Evolutionary conservation across 306 rosid species (phyloP).

Genomic region (Ziziphus jujuba): DNA sequence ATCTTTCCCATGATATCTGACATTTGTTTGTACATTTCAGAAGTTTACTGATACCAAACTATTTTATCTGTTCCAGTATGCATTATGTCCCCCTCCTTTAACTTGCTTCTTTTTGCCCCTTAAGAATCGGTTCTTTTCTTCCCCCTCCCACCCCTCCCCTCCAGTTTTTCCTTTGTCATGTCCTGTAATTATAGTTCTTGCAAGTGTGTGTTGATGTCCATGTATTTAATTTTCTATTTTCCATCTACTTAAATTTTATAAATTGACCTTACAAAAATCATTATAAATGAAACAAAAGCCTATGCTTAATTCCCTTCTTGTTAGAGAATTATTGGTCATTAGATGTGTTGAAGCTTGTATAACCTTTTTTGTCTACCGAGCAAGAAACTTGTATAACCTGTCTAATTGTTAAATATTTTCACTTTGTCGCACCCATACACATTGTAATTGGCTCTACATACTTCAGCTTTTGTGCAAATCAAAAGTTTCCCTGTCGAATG

Average conservation of each 20-base stretch:
- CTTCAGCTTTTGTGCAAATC: no score
- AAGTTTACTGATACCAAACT: background rate
- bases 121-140: background rate
- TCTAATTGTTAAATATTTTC: no score
- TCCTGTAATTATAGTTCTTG: background rate
- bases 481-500: no score
- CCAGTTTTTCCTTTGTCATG: background rate
- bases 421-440: no score
- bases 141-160: no score
- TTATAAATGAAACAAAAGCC: background rate
- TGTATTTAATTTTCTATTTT: background rate
- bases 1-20: background rate
- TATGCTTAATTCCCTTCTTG: background rate
- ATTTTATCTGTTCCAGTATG: background rate
- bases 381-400: background rate
- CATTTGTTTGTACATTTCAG: constrained; percentile 1
- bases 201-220: background rate
- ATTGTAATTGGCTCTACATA: no score
- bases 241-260: background rate
- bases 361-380: background rate
- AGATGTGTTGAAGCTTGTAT: background rate
- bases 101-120: background rate
- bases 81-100: background rate
- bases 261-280: background rate
- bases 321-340: background rate